These are phyloP conservation scores for Perkinsus olseni DNA, from an alignment of 169 alveolate species.

Conservation along the genomic window DNA sequence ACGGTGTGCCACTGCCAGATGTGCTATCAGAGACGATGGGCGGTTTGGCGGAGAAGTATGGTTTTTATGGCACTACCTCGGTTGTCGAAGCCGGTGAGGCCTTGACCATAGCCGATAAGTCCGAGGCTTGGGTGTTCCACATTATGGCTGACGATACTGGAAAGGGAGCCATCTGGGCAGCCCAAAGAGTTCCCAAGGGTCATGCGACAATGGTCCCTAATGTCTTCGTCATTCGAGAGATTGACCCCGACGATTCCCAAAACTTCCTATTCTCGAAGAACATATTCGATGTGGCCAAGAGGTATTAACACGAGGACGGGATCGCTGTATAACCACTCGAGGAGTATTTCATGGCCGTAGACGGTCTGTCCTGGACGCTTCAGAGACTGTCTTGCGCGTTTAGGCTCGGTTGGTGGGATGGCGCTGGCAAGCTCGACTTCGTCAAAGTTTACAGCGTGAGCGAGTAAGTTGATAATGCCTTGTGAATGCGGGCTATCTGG, in stretches of 20 bases:
- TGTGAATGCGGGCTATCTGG: neutral
- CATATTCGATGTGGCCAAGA: neutral
- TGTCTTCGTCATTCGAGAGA: neutral
- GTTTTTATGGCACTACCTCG: neutral
- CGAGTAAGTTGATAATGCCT: neutral
- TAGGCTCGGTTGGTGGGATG: neutral
- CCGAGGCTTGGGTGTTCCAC: neutral
- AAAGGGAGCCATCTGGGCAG: neutral
- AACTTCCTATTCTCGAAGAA: neutral
- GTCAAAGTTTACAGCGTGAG: neutral
- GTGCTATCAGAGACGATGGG: neutral
- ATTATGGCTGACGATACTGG: neutral
- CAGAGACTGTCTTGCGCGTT: neutral
- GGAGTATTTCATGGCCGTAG: too few relatives aligned
- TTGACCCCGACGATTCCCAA: neutral
- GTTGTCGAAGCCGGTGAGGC: neutral
- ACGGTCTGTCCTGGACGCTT: too few relatives aligned
- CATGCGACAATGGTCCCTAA: neutral
- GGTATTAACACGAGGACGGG: neutral
- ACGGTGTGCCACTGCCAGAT: neutral
- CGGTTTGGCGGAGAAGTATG: neutral
- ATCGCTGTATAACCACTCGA: neutral
- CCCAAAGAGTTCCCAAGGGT: neutral
- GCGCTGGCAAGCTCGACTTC: neutral
- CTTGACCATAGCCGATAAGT: neutral